Base-by-base conservation (phyloP, 148 eudicot species). In the Rhododendron griersonianum region DNA sequence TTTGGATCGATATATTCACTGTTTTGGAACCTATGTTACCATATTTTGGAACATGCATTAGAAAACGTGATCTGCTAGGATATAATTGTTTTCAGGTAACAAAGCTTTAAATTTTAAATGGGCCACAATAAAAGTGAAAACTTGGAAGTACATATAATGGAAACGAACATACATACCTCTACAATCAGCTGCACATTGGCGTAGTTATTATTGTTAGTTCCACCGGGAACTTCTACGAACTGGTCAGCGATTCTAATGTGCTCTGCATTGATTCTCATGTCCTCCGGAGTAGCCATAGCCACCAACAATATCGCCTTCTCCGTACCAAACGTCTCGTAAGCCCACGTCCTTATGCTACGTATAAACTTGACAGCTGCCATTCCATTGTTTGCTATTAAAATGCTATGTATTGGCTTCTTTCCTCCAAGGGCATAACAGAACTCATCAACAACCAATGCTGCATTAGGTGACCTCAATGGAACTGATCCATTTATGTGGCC, bases 281-380 rank as follows among this genome's bases (percentile, higher is more conserved):
- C 99, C 91, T 98, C 99, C 0, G 99, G 96, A 81, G 99, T 98
- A 78, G 99, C 99, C 99, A 98, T 98, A 83, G 98, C 99, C 86
- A 98, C 99, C 91, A 98, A 86, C 87, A 93, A 89, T 81, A 98
- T 95, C 63, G 98, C 99, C 91, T 98, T 98, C 87, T 98, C 99
- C 9, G 96, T 89, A 78, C 99, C 99, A 88, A 98, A 98, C 33
- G 99, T 94, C 85, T 95, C 98, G 76, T 98, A 98, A 83, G 98
- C 94, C 98, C 99, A 98, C 35, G 96, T 92, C 84, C 99, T 91
- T 65, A 98, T 87, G 87, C 98, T 98, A 81, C 99, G 92, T 67
- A 98, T 98, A 86, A 98, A 98, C 87, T 98, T 98, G 28, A 98
- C 99, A 48, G 99, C 98, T 47, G 99, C 99, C 99, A 98, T 98